Conservation (phyloP, 2,329 filamentous ascomycete genomes). For the Fusarium kyushuense region DNA sequence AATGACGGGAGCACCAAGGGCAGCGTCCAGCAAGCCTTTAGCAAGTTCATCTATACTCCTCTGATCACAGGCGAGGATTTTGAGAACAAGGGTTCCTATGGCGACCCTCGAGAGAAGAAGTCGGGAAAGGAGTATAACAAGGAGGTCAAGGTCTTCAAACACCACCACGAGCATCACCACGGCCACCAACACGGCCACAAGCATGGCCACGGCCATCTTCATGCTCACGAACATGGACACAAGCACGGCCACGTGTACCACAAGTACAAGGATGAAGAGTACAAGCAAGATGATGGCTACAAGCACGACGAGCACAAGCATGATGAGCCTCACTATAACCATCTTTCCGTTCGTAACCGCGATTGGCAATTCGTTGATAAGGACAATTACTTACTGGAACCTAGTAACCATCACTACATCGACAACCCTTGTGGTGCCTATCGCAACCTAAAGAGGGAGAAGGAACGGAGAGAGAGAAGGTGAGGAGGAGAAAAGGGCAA, state of each 20-base stretch:
- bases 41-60: slow-evolving; percentile 45
- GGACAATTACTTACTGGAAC: slow-evolving; percentile 9
- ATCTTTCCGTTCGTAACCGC: slow-evolving; percentile 11
- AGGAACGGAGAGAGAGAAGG: neutral
- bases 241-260: slow-evolving; percentile 15
- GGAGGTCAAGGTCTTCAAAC: slow-evolving; percentile 5
- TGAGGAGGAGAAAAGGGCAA: neutral
- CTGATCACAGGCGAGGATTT: slow-evolving; percentile 49
- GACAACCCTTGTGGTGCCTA: neutral
- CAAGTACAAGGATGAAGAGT: neutral
- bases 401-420: neutral
- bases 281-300: neutral
- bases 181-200: slow-evolving; percentile 8
- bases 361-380: neutral
- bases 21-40: slow-evolving; percentile 47
- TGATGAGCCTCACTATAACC: neutral
- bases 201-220: slow-evolving; percentile 1
- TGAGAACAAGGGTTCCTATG: slow-evolving; percentile 33
- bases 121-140: slow-evolving; percentile 2
- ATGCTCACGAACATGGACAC: slow-evolving; percentile 11
- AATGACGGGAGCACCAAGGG: slow-evolving; percentile 46
- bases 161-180: slow-evolving; percentile 22
- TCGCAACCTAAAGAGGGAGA: neutral
- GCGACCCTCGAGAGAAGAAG: neutral
- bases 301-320: neutral